Conservation (phyloP, 2,329 filamentous ascomycete species). For the Sarocladium strictum region DNA sequence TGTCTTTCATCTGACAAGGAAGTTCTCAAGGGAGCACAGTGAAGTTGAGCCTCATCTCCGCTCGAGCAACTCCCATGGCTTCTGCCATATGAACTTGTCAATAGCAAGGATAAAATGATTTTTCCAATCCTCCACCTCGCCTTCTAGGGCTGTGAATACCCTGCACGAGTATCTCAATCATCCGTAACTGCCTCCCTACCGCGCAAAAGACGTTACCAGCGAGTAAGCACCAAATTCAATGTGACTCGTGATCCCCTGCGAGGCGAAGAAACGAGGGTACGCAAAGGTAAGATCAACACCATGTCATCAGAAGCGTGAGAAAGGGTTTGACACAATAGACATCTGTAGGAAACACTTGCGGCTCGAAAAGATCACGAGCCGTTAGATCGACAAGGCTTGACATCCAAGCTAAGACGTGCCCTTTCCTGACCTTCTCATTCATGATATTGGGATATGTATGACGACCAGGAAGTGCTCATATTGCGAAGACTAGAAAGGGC, state of each 20-base stretch:
- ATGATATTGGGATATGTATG: slow-evolving; percentile 37
- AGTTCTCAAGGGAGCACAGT: too few relatives aligned
- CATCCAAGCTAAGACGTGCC: slow-evolving; percentile 24
- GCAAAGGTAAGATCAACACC: slow-evolving; percentile 35
- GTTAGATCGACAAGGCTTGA: slow-evolving; percentile 29
- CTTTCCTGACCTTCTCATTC: slow-evolving; percentile 26
- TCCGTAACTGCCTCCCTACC: slow-evolving; percentile 32
- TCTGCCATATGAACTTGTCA: slow-evolving; percentile 30
- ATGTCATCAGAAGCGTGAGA: slow-evolving; percentile 51
- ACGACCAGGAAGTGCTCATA: too few relatives aligned
- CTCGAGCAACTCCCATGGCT: slow-evolving; percentile 19
- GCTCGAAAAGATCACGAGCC: slow-evolving; percentile 47
- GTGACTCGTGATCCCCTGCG: slow-evolving; percentile 40
- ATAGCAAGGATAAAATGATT: slow-evolving; percentile 33
- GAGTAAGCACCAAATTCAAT: slow-evolving; percentile 29
- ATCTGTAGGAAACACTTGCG: slow-evolving; percentile 43
- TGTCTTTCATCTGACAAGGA: too few relatives aligned
- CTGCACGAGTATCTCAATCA: slow-evolving; percentile 42
- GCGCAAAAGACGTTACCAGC: slow-evolving; percentile 22
- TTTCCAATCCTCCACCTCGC: slow-evolving; percentile 35
- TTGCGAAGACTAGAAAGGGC: too few relatives aligned
- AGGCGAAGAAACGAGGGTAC: slow-evolving; percentile 41
- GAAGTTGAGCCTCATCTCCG: too few relatives aligned
- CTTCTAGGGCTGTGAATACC: slow-evolving; percentile 39
- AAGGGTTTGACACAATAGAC: slow-evolving; percentile 50